These are phyloP conservation scores for Blastocystis sp. DNA, from an alignment of 352 stramenopile genomes.

Conservation along the genomic window DNA sequence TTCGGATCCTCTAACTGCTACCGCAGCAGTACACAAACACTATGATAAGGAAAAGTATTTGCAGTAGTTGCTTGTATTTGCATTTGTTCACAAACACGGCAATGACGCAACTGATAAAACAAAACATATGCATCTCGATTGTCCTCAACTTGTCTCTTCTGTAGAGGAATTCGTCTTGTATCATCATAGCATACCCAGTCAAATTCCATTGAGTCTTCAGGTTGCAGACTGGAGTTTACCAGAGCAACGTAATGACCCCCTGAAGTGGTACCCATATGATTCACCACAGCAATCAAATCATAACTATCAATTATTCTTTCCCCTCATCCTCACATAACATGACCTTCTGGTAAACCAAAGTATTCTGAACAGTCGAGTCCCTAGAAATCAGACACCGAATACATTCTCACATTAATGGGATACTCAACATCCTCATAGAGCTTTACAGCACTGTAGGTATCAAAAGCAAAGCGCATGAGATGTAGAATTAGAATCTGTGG, in stretches of 20 bases:
- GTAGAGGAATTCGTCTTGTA: background rate
- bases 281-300: constrained; percentile 73
- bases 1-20: background rate
- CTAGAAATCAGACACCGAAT: constrained; percentile 70
- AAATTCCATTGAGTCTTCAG: background rate
- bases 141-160: background rate
- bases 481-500: constrained; percentile 74
- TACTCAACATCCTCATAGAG: constrained; percentile 72
- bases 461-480: constrained; percentile 77
- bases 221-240: constrained; percentile 37
- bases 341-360: background rate
- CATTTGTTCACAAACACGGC: background rate
- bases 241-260: constrained; percentile 78
- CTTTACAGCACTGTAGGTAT: constrained; percentile 74
- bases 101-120: constrained; percentile 49
- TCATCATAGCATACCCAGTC: constrained; percentile 45
- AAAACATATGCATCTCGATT: constrained; percentile 44
- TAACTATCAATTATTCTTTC: constrained; percentile 70
- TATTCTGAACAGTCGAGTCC: constrained; percentile 65
- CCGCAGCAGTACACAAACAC: background rate
- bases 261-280: constrained; percentile 74
- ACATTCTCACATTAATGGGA: constrained; percentile 68
- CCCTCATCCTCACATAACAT: background rate
- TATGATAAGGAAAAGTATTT: constrained; percentile 59
- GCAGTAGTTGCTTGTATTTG: background rate